These are phyloP conservation scores for Fonsecaea multimorphosa DNA, from an alignment of 2,329 filamentous ascomycete species.

Conservation along the genomic window DNA sequence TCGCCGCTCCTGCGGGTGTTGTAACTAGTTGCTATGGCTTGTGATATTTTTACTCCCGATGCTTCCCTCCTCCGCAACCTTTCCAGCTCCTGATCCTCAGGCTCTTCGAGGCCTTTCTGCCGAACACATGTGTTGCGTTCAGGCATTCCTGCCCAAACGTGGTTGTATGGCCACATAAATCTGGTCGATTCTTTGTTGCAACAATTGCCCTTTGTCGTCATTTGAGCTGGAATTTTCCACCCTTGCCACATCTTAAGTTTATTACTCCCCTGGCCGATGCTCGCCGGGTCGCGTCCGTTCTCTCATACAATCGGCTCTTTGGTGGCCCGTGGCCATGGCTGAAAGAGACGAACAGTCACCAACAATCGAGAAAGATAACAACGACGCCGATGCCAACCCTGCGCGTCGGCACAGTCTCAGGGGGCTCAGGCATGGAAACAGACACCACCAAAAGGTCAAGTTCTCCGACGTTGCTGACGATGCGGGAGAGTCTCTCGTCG, in stretches of 20 bases:
- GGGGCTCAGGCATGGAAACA: conserved; percentile 10
- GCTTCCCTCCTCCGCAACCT: background rate
- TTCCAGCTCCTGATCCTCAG: background rate
- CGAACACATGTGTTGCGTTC: background rate
- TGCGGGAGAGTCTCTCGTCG: conserved; percentile 7
- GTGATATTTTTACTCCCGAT: conserved; percentile 1
- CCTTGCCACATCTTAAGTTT: conserved; percentile 7
- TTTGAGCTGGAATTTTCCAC: background rate
- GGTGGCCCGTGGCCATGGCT: conserved; percentile 17
- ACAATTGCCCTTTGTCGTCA: conserved; percentile 12
- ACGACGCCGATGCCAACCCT: conserved; percentile 16
- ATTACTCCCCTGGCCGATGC: background rate
- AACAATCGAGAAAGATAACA: conserved; percentile 22
- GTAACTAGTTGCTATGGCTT: background rate
- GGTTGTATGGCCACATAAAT: background rate
- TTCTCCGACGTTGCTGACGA: conserved; percentile 21
- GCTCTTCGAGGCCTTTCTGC: conserved; percentile 1
- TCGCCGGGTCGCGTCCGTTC: background rate
- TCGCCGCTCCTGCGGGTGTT: background rate
- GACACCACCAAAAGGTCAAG: conserved; percentile 30
- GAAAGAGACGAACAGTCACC: conserved; percentile 1
- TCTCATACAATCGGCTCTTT: background rate
- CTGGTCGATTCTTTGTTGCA: conserved; percentile 5
- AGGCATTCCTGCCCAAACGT: background rate
- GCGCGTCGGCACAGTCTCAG: conserved; percentile 18